phyloP scores from a whole-genome alignment of 352 stramenopile species.

The Phytophthora aleatoria region DNA sequence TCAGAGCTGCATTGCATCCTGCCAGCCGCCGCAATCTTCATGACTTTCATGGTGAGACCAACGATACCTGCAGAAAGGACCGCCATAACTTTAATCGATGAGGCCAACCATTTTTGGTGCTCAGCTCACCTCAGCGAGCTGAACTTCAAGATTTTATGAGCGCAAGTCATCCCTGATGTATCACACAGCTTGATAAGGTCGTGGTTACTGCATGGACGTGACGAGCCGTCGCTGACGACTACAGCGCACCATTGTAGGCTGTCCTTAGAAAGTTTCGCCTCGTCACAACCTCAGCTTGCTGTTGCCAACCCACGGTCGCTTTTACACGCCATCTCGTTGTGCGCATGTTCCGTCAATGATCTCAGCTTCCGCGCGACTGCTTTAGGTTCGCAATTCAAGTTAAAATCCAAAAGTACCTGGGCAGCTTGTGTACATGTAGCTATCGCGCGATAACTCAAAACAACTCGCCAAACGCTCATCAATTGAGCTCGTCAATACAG shows the following conservation, averaged over 20 bases:
- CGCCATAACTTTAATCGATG: neutral
- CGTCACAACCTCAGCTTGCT: neutral
- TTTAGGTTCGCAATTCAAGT: no score
- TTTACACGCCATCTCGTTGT: no score
- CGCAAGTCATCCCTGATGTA: neutral
- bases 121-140: neutral
- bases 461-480: slow-evolving; percentile 8
- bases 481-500: slow-evolving; percentile 62
- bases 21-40: neutral
- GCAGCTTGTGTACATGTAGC: no score
- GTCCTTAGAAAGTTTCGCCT: no score
- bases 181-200: neutral
- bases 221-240: neutral
- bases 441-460: neutral
- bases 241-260: neutral
- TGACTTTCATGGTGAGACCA: neutral
- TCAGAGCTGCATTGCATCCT: neutral
- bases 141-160: neutral
- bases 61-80: neutral
- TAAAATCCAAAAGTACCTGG: no score
- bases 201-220: neutral
- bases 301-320: no score
- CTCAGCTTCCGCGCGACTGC: no score
- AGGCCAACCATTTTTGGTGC: neutral
- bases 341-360: no score